Evolutionary conservation across 768 basidiomycete species (phyloP).

Genomic region (Leccinum truebloodii): DNA sequence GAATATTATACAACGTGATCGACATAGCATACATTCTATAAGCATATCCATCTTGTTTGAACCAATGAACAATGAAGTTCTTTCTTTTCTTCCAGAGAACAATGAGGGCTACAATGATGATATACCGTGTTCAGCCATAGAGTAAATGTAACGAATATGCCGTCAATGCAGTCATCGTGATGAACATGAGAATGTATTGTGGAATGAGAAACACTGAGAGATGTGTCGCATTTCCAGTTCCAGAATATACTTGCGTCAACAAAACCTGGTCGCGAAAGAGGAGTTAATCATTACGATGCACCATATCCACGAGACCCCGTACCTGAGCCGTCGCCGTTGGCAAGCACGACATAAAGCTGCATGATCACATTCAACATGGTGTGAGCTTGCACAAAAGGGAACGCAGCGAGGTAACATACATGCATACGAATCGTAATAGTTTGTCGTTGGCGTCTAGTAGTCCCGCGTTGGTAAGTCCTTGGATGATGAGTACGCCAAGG

Average conservation of each 20-base stretch:
- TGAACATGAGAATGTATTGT: constrained; percentile 45
- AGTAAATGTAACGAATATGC: constrained; percentile 38
- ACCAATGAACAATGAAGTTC: neutral
- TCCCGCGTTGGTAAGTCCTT: constrained; percentile 47
- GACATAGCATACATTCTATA: neutral
- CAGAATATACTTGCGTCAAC: constrained; percentile 66
- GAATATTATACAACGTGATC: neutral
- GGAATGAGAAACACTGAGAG: constrained; percentile 64
- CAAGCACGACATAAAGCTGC: constrained; percentile 58
- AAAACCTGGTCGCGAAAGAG: constrained; percentile 43
- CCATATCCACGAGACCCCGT: neutral
- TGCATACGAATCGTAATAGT: constrained; percentile 66
- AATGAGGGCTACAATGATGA: neutral
- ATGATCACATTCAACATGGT: neutral
- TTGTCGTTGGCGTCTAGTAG: constrained; percentile 53
- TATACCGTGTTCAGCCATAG: constrained; percentile 27
- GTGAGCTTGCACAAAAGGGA: neutral
- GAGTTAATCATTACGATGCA: neutral
- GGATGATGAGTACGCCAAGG: constrained; percentile 57
- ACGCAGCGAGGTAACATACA: constrained; percentile 43
- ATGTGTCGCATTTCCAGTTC: constrained; percentile 62
- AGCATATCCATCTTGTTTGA: neutral
- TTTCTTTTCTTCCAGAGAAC: neutral
- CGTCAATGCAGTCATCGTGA: constrained; percentile 39
- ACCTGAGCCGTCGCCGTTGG: constrained; percentile 65